phyloP scores from a whole-genome alignment of 495 filamentous ascomycete species.

The Penicillium taxi region DNA sequence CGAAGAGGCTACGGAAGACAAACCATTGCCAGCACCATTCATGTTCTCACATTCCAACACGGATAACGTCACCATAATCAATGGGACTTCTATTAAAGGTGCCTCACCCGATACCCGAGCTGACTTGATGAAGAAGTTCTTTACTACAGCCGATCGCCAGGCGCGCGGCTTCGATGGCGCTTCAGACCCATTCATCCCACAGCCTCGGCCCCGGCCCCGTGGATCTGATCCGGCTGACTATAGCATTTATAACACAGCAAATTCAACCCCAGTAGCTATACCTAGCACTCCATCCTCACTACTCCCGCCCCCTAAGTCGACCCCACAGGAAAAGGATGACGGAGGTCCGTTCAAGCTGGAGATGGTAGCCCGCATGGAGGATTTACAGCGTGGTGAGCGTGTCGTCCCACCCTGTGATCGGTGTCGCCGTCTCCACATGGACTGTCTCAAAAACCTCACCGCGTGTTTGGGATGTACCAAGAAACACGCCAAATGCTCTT shows the following conservation, averaged over 20 bases:
- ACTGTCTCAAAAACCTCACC: constrained; percentile 76
- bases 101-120: constrained; percentile 46
- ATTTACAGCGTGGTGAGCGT: constrained; percentile 59
- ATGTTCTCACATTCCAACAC: constrained; percentile 39
- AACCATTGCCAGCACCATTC: constrained; percentile 30
- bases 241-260: constrained; percentile 27
- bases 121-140: constrained; percentile 51
- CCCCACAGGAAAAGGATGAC: constrained; percentile 47
- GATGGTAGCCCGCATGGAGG: constrained; percentile 69
- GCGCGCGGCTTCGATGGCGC: constrained; percentile 31
- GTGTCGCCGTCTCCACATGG: constrained; percentile 69
- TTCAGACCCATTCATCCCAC: constrained; percentile 18
- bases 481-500: constrained; percentile 79
- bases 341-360: constrained; percentile 55
- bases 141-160: constrained; percentile 46
- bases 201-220: constrained; percentile 27
- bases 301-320: constrained; percentile 42
- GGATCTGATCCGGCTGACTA: constrained; percentile 33
- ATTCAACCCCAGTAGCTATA: constrained; percentile 41
- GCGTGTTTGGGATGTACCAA: constrained; percentile 82
- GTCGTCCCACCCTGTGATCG: constrained; percentile 76
- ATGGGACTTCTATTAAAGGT: constrained; percentile 43
- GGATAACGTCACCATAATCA: constrained; percentile 43
- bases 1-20: constrained; percentile 29
- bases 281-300: constrained; percentile 44